These are phyloP conservation scores for Pseudogymnoascus sp. DNA, from an alignment of 2,329 filamentous ascomycete genomes.

Conservation along the genomic window DNA sequence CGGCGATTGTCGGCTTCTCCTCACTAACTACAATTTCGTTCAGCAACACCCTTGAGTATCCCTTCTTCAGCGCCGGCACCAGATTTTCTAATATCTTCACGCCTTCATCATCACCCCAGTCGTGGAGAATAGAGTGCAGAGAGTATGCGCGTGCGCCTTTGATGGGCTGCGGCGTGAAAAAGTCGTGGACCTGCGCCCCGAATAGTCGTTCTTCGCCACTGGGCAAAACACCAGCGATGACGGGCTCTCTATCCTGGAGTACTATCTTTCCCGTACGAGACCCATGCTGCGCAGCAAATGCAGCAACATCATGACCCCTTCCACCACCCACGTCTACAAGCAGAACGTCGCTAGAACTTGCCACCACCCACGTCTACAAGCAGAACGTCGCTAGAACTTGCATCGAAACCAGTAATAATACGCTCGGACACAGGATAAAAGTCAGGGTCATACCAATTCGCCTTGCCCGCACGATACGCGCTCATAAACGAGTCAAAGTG, in stretches of 20 bases:
- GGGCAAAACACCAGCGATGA: conserved; percentile 18
- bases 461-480: conserved; percentile 31
- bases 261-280: neutral
- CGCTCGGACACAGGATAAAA: conserved; percentile 22
- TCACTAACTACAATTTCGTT: neutral
- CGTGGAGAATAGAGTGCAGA: conserved; percentile 28
- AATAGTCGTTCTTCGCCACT: conserved; percentile 22
- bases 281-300: neutral
- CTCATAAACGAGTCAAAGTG: conserved; percentile 33
- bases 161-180: conserved; percentile 34
- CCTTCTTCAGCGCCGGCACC: conserved; percentile 23
- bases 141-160: conserved; percentile 29
- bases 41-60: neutral
- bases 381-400: conserved; percentile 16
- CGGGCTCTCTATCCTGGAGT: neutral
- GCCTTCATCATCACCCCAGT: conserved; percentile 23
- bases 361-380: conserved; percentile 23
- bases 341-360: conserved; percentile 16
- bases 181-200: conserved; percentile 28
- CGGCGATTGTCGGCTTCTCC: neutral
- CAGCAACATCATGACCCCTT: conserved; percentile 16
- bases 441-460: conserved; percentile 30
- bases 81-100: conserved; percentile 19
- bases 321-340: conserved; percentile 24
- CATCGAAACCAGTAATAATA: conserved; percentile 10